Conservation (phyloP, 164 flowering plant genomes). For the Euptelea pleiosperma region DNA sequence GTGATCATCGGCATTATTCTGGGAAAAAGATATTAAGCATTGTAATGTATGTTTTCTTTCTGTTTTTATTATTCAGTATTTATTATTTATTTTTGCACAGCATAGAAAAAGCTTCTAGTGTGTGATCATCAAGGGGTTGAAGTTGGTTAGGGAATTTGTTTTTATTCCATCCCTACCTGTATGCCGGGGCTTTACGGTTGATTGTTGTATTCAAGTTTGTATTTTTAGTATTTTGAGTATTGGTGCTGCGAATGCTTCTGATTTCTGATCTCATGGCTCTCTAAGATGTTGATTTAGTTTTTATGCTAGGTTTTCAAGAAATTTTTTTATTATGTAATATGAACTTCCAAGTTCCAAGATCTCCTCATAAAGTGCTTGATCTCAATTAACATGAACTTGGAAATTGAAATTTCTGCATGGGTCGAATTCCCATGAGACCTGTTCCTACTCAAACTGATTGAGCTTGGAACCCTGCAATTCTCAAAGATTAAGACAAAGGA, state of each 20-base stretch:
- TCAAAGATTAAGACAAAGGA: no score
- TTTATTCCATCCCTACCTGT: slow-evolving; percentile 28
- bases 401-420: no score
- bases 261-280: slow-evolving; percentile 4
- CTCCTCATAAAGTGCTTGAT: no score
- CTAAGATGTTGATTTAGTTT: no score
- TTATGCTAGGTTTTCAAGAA: no score
- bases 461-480: no score
- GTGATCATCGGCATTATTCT: slow-evolving; percentile 76
- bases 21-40: slow-evolving; percentile 66
- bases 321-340: no score
- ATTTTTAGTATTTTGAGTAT: neutral
- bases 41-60: neutral
- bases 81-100: slow-evolving; percentile 11
- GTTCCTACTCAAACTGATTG: no score
- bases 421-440: no score
- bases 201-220: slow-evolving; percentile 13
- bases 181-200: slow-evolving; percentile 8
- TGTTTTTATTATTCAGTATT: neutral
- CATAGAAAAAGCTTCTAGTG: slow-evolving; percentile 15
- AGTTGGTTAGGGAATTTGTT: slow-evolving; percentile 40
- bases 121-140: slow-evolving; percentile 13
- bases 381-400: no score
- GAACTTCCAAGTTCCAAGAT: no score
- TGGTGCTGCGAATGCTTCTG: slow-evolving; percentile 1